A percentile compares a stretch with the other conserved stretches of the same genome.
phyloP scores from a whole-genome alignment of 148 eudicot genomes.

The Chenopodium album region DNA sequence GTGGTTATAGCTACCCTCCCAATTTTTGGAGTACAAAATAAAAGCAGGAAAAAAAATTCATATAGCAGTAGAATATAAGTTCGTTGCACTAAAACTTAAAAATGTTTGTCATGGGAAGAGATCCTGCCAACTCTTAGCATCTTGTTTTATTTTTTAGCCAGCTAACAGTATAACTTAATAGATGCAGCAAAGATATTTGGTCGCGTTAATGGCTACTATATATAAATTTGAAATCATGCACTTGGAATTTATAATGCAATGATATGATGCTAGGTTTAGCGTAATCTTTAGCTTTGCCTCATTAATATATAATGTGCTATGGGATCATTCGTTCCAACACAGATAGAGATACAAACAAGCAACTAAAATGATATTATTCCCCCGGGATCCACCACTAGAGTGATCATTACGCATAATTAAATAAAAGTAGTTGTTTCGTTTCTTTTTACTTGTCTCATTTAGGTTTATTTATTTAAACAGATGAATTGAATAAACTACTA shows the following conservation, averaged over 20 bases:
- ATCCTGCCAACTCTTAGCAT: background rate
- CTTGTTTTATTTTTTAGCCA: background rate
- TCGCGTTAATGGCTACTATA: background rate
- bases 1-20: too few species aligned
- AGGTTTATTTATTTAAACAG: too few species aligned
- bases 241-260: background rate
- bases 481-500: too few species aligned
- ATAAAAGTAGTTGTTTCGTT: too few species aligned
- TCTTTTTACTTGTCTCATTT: too few species aligned
- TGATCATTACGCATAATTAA: background rate
- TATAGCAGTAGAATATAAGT: background rate
- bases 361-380: background rate
- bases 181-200: slow-evolving; percentile 4
- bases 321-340: background rate
- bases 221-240: background rate
- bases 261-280: slow-evolving; percentile 4
- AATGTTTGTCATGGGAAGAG: background rate
- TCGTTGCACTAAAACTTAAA: too few species aligned
- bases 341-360: background rate
- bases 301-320: background rate
- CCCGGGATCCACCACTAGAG: slow-evolving; percentile 10
- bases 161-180: background rate
- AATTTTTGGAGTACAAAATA: too few species aligned
- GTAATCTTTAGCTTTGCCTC: slow-evolving; percentile 8
- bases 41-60: too few species aligned